phyloP scores from a whole-genome alignment of 768 basidiomycete genomes.

The Rhodotorula toruloides region DNA sequence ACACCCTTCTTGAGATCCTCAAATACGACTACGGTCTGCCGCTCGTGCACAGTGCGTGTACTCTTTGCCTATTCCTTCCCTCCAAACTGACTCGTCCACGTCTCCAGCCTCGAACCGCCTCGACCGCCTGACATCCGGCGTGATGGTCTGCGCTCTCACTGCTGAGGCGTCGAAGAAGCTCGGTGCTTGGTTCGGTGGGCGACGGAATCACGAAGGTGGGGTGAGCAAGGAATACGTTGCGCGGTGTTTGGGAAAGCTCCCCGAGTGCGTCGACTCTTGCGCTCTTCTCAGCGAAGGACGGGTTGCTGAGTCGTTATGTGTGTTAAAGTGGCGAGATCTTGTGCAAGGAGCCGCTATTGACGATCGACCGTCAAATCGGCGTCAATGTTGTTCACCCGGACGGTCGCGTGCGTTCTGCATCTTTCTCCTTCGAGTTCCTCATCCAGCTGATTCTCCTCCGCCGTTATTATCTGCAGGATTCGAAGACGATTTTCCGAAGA shows the following conservation, averaged over 20 bases:
- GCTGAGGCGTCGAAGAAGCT: constrained; percentile 63
- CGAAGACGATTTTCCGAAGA: constrained; percentile 80
- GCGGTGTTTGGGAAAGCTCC: constrained; percentile 76
- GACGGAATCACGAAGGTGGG: constrained; percentile 54
- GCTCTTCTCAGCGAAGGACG: neutral
- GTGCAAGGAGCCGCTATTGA: constrained; percentile 80
- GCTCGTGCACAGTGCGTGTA: constrained; percentile 78
- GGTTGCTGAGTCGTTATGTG: neutral
- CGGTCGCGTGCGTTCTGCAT: constrained; percentile 64
- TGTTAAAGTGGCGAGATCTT: constrained; percentile 63
- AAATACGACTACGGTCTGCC: constrained; percentile 73
- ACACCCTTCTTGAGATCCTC: constrained; percentile 81
- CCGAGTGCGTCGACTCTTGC: constrained; percentile 58
- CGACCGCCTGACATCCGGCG: constrained; percentile 86
- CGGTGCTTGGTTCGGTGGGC: constrained; percentile 66
- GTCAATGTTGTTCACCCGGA: constrained; percentile 91
- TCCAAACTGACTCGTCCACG: neutral
- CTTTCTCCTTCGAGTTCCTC: neutral
- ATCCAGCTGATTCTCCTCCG: neutral
- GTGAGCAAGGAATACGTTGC: constrained; percentile 85
- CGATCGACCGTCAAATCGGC: constrained; percentile 93
- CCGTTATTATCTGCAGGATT: constrained; percentile 54
- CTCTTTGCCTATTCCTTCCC: constrained; percentile 16
- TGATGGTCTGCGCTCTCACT: constrained; percentile 86
- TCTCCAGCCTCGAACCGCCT: constrained; percentile 83